phyloP scores from a whole-genome alignment of 192 early-diverging fungal genomes.

The Backusella luteola region DNA sequence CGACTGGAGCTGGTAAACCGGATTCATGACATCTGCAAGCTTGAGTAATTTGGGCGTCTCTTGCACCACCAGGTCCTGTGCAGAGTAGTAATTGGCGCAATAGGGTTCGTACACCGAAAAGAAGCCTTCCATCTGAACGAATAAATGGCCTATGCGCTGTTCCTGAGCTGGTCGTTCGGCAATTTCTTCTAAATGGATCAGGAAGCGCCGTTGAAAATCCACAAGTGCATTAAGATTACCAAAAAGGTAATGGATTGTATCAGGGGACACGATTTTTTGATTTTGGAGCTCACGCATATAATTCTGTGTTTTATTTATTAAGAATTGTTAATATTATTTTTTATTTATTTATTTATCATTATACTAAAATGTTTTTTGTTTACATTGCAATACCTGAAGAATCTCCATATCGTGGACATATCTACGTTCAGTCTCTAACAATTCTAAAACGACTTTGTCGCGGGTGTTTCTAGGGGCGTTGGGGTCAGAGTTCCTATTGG shows the following conservation, averaged over 20 bases:
- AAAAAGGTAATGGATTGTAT: slow-evolving; percentile 81
- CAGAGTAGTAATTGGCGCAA: slow-evolving; percentile 85
- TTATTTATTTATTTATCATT: slow-evolving; percentile 24
- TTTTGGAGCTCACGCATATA: slow-evolving; percentile 70
- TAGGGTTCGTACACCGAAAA: slow-evolving; percentile 89
- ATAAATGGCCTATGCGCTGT: slow-evolving; percentile 87
- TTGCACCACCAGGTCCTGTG: slow-evolving; percentile 65
- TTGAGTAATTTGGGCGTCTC: slow-evolving; percentile 65
- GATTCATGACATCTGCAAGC: slow-evolving; percentile 70
- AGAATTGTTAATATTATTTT: slow-evolving; percentile 3
- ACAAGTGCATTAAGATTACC: slow-evolving; percentile 89
- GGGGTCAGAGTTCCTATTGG: slow-evolving; percentile 47
- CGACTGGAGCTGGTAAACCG: slow-evolving; percentile 80
- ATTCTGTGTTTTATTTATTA: slow-evolving; percentile 39
- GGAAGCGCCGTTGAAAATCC: slow-evolving; percentile 93
- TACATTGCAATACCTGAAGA: slow-evolving; percentile 53
- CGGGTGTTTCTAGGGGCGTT: slow-evolving; percentile 77
- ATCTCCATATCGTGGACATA: slow-evolving; percentile 87
- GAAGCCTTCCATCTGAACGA: slow-evolving; percentile 76
- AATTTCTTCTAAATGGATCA: slow-evolving; percentile 85
- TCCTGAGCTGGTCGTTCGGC: slow-evolving; percentile 66
- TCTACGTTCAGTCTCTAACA: slow-evolving; percentile 89
- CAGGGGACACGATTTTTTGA: slow-evolving; percentile 78
- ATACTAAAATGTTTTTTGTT: slow-evolving; percentile 36
- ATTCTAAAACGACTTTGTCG: slow-evolving; percentile 79